A percentile compares a stretch with the other conserved stretches of the same genome.
Conservation (phyloP, 1,284 basidiomycete genomes). For the Termitomyces sp. region DNA sequence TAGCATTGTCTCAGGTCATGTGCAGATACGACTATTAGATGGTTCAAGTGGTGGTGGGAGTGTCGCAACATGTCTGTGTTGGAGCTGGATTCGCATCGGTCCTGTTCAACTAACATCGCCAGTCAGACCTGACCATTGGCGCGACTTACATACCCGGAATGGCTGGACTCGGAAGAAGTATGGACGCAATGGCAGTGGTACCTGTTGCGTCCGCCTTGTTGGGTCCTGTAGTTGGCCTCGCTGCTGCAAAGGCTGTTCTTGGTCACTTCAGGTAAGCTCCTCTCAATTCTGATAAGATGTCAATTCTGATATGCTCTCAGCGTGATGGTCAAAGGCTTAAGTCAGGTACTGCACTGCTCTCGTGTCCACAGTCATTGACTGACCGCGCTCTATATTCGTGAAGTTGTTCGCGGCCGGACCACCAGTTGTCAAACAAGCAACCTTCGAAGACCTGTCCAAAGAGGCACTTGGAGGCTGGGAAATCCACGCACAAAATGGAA, state of each 20-base stretch:
- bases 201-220: conserved; percentile 39
- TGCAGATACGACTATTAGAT: conserved; percentile 38
- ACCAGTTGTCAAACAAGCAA: conserved; percentile 37
- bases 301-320: conserved; percentile 15
- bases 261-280: conserved; percentile 19
- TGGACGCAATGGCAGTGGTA: conserved; percentile 36
- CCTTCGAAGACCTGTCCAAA: conserved; percentile 38
- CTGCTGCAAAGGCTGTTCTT: conserved; percentile 36
- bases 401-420: conserved; percentile 39
- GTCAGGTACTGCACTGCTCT: conserved; percentile 20
- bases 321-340: conserved; percentile 34
- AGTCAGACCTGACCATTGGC: conserved; percentile 32
- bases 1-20: background rate
- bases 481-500: conserved; percentile 37
- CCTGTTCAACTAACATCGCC: background rate
- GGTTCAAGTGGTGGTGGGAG: conserved; percentile 43
- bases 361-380: conserved; percentile 8
- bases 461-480: conserved; percentile 39
- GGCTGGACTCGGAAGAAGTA: conserved; percentile 35
- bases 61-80: conserved; percentile 33
- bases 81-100: background rate
- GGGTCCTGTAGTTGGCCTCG: conserved; percentile 40
- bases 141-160: conserved; percentile 39
- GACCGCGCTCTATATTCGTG: background rate
- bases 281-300: background rate